phyloP scores from a whole-genome alignment of 2,329 filamentous ascomycete genomes.

The Hypoxylon sp. region DNA sequence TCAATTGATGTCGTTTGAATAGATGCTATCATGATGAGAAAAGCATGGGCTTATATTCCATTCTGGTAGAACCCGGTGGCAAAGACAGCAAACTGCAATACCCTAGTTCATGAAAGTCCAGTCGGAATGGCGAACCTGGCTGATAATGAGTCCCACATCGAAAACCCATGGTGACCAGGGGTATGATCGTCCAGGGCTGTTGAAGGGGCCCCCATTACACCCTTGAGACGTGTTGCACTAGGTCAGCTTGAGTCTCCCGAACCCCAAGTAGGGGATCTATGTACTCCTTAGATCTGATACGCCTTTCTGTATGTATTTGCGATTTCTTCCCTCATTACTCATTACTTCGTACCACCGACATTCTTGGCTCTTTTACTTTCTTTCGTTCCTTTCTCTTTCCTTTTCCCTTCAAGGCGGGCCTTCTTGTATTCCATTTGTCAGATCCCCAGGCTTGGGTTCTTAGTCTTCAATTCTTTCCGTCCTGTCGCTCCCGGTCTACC shows the following conservation, averaged over 20 bases:
- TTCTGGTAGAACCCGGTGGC: background rate
- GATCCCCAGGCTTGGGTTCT: conserved; percentile 45
- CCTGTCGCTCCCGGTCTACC: conserved; percentile 42
- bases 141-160: conserved; percentile 20
- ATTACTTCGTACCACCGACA: conserved; percentile 39
- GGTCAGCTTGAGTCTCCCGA: conserved; percentile 39
- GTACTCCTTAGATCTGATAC: conserved; percentile 45
- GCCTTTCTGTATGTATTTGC: conserved; percentile 34
- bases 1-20: background rate
- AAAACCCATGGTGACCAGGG: conserved; percentile 35
- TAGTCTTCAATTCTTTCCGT: conserved; percentile 39
- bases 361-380: conserved; percentile 38
- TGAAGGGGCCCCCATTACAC: conserved; percentile 35
- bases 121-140: conserved; percentile 12
- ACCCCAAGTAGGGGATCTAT: conserved; percentile 32
- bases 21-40: background rate
- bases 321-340: conserved; percentile 42
- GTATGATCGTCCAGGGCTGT: conserved; percentile 30
- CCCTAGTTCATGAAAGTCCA: conserved; percentile 8
- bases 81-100: conserved; percentile 5
- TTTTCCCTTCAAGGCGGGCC: conserved; percentile 50
- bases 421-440: conserved; percentile 49
- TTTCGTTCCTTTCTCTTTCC: conserved; percentile 37
- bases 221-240: conserved; percentile 48
- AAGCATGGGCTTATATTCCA: background rate